Evolutionary conservation across 1,284 basidiomycete species (phyloP).

Genomic region (Coniferiporia weirii): DNA sequence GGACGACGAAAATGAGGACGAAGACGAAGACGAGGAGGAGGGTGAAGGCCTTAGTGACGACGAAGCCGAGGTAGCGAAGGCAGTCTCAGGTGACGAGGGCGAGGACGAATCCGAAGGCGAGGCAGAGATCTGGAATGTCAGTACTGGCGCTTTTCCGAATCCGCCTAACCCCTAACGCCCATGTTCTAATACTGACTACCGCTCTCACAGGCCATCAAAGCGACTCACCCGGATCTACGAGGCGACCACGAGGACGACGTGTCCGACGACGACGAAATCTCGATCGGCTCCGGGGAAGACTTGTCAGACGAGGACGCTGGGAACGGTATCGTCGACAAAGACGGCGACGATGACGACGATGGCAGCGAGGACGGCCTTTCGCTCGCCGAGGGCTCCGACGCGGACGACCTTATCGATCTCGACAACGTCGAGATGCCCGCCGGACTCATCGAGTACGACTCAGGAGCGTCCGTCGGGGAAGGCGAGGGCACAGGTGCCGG

Average conservation of each 20-base stretch:
- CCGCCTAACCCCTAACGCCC: conserved; percentile 4
- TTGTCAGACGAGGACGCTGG: conserved; percentile 33
- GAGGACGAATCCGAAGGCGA: conserved; percentile 45
- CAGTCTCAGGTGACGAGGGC: conserved; percentile 17
- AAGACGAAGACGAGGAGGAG: conserved; percentile 31
- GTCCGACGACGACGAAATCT: conserved; percentile 32
- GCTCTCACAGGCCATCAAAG: conserved; percentile 74
- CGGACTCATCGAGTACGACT: conserved; percentile 57
- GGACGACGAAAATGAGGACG: conserved; percentile 29
- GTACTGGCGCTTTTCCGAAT: conserved; percentile 17
- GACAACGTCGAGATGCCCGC: conserved; percentile 45
- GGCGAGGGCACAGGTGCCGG: conserved; percentile 38
- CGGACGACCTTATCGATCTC: conserved; percentile 59
- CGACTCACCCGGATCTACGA: conserved; percentile 60
- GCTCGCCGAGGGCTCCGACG: conserved; percentile 62
- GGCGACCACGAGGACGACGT: conserved; percentile 43
- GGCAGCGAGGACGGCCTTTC: conserved; percentile 38
- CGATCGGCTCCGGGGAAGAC: conserved; percentile 20
- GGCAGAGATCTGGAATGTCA: conserved; percentile 81
- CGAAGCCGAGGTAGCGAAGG: conserved; percentile 21
- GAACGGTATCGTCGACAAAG: conserved; percentile 25
- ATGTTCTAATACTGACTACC: neutral
- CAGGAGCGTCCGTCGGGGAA: conserved; percentile 30
- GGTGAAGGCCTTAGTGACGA: conserved; percentile 37
- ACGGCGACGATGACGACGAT: conserved; percentile 28